Conservation (phyloP, 2,329 filamentous ascomycete species). For the Sarocladium kiliense region DNA sequence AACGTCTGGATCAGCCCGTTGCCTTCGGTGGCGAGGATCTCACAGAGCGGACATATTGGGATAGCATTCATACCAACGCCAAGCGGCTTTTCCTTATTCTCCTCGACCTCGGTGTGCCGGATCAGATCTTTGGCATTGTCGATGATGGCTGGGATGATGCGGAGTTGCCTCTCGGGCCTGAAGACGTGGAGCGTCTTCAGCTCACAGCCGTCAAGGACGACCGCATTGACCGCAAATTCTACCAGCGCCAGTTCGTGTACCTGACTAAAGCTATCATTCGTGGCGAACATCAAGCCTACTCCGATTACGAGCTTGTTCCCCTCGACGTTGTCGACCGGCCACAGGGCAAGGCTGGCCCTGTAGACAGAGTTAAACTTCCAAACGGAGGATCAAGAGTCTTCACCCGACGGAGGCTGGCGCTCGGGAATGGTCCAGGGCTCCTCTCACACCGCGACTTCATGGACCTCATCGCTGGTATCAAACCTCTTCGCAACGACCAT, state of each 20-base stretch:
- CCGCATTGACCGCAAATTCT: slow-evolving; percentile 63
- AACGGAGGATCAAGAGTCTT: slow-evolving; percentile 1
- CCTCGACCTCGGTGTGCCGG: slow-evolving; percentile 62
- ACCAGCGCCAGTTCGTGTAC: slow-evolving; percentile 65
- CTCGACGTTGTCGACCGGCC: slow-evolving; percentile 59
- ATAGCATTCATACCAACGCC: slow-evolving; percentile 68
- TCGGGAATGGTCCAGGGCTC: background rate
- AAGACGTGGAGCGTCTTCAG: slow-evolving; percentile 59
- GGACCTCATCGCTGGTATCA: slow-evolving; percentile 54
- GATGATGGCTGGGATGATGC: slow-evolving; percentile 74
- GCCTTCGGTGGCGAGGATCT: slow-evolving; percentile 59
- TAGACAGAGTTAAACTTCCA: slow-evolving; percentile 6
- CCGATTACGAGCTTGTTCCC: slow-evolving; percentile 63
- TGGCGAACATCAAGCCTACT: slow-evolving; percentile 59
- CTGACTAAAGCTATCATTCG: slow-evolving; percentile 58
- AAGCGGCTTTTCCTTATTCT: slow-evolving; percentile 68
- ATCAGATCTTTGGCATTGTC: slow-evolving; percentile 70
- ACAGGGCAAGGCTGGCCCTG: slow-evolving; percentile 45
- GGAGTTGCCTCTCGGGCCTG: slow-evolving; percentile 63
- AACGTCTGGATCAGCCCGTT: slow-evolving; percentile 56
- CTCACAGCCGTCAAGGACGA: slow-evolving; percentile 56
- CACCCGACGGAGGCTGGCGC: slow-evolving; percentile 1
- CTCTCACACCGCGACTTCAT: slow-evolving; percentile 51
- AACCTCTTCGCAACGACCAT: slow-evolving; percentile 59
- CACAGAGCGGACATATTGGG: slow-evolving; percentile 71